These are phyloP conservation scores for Casuarina cunninghamiana DNA, from an alignment of 306 rosid genomes.

Conservation along the genomic window DNA sequence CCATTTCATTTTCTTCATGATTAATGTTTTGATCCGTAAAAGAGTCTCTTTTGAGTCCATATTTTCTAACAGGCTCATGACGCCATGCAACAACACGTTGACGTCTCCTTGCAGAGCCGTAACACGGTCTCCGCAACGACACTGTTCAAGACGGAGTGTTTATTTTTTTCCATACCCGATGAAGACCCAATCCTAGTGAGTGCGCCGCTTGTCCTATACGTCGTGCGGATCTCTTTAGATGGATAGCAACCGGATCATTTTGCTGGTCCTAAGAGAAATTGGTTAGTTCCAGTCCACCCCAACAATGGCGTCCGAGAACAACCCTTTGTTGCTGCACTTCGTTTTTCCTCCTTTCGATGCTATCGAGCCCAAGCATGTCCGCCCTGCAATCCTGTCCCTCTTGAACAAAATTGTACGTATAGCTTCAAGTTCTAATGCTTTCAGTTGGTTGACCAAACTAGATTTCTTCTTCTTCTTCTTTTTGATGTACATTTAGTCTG, in stretches of 20 bases:
- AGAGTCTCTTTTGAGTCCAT: too few species aligned
- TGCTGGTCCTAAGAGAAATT: neutral
- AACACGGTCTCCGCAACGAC: too few species aligned
- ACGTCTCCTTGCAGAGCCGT: too few species aligned
- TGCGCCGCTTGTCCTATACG: neutral
- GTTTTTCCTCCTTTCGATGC: neutral
- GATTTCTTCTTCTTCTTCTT: too few species aligned
- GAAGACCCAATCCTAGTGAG: neutral
- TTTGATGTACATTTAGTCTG: neutral
- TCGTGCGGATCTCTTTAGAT: neutral
- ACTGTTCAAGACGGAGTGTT: too few species aligned
- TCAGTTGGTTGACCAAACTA: neutral
- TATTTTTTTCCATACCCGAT: neutral
- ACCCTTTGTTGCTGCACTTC: constrained; percentile 1
- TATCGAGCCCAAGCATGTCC: neutral
- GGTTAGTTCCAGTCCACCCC: neutral
- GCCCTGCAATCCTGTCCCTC: neutral
- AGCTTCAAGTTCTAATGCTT: neutral
- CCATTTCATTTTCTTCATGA: too few species aligned
- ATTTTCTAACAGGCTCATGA: too few species aligned
- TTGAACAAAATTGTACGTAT: neutral
- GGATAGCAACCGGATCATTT: neutral
- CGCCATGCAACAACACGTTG: too few species aligned
- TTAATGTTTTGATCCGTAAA: too few species aligned
- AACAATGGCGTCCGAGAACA: neutral